A percentile compares a stretch with the other conserved stretches of the same genome.
Evolutionary conservation across 306 rosid genomes (phyloP).

Genomic region (Hylodesmum podocarpum): DNA sequence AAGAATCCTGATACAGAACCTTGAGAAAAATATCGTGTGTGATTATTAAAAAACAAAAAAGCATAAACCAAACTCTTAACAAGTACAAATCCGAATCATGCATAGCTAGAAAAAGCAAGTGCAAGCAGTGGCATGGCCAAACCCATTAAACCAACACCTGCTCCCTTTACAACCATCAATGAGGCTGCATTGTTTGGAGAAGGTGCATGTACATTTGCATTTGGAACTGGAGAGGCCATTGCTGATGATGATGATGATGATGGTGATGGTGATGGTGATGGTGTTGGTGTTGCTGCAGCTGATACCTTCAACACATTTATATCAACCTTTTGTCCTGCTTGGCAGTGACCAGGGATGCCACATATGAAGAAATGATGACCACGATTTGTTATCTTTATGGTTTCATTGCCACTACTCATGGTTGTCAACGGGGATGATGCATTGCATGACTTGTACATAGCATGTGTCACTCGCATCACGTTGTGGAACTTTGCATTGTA

Average conservation of each 20-base stretch:
- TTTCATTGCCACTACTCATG: slow-evolving; percentile 58
- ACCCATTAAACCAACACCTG: slow-evolving; percentile 15
- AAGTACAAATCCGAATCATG: slow-evolving; percentile 6
- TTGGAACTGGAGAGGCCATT: slow-evolving; percentile 28
- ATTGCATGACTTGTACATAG: slow-evolving; percentile 65
- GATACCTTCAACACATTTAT: slow-evolving; percentile 44
- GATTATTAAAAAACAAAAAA: neutral
- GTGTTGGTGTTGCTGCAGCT: neutral
- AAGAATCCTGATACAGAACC: neutral
- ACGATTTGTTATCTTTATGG: slow-evolving; percentile 41
- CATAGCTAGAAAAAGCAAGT: slow-evolving; percentile 22
- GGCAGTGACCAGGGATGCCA: slow-evolving; percentile 79
- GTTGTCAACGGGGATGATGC: slow-evolving; percentile 48
- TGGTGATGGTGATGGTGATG: slow-evolving; percentile 5
- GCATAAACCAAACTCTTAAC: neutral
- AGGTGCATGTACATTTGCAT: slow-evolving; percentile 31
- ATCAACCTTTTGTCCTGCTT: slow-evolving; percentile 64
- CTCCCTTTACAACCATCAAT: neutral
- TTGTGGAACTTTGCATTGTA: slow-evolving; percentile 66
- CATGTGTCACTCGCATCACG: slow-evolving; percentile 70
- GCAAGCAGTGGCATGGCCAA: slow-evolving; percentile 29
- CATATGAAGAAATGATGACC: slow-evolving; percentile 78
- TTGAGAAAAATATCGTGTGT: neutral
- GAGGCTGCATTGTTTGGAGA: slow-evolving; percentile 40
- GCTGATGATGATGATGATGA: slow-evolving; percentile 36